Percentiles rank a stretch among this genome's conserved stretches.
phyloP scores from a whole-genome alignment of 768 basidiomycete genomes.

The Kwoniella sp. region DNA sequence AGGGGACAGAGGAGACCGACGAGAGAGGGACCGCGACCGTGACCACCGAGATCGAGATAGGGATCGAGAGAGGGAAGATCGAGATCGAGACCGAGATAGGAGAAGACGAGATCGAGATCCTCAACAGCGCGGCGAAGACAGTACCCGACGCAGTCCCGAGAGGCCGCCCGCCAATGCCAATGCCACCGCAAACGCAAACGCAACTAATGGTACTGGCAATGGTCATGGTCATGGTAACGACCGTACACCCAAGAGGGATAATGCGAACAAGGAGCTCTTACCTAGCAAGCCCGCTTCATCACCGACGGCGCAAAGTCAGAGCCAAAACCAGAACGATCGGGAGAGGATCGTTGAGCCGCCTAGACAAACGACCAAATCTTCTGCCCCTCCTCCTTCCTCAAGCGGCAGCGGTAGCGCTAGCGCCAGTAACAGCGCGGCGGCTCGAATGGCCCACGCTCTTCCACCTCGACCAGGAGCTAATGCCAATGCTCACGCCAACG shows the following conservation, averaged over 20 bases:
- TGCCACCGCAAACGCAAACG: neutral
- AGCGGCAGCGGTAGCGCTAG: neutral
- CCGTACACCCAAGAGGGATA: constrained; percentile 38
- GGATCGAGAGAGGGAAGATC: constrained; percentile 3
- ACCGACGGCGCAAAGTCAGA: neutral
- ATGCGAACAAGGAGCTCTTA: constrained; percentile 22
- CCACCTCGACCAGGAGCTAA: constrained; percentile 21
- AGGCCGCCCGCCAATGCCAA: neutral
- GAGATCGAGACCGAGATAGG: neutral
- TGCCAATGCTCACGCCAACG: neutral
- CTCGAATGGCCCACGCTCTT: constrained; percentile 23
- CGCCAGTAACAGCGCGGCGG: constrained; percentile 1
- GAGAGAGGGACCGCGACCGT: constrained; percentile 11
- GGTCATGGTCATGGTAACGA: constrained; percentile 16
- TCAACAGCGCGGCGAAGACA: too few species aligned
- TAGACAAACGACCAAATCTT: constrained; percentile 15
- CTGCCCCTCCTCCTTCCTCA: constrained; percentile 28
- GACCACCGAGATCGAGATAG: constrained; percentile 11
- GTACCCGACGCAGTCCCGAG: neutral
- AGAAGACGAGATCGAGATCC: neutral
- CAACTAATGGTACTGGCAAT: constrained; percentile 8
- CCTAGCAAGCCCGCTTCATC: constrained; percentile 14
- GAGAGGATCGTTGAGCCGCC: constrained; percentile 46
- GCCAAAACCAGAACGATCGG: neutral
- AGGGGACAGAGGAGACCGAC: constrained; percentile 22